Conservation (phyloP, 2,329 filamentous ascomycete genomes). For the Nannizziopsis barbatae region DNA sequence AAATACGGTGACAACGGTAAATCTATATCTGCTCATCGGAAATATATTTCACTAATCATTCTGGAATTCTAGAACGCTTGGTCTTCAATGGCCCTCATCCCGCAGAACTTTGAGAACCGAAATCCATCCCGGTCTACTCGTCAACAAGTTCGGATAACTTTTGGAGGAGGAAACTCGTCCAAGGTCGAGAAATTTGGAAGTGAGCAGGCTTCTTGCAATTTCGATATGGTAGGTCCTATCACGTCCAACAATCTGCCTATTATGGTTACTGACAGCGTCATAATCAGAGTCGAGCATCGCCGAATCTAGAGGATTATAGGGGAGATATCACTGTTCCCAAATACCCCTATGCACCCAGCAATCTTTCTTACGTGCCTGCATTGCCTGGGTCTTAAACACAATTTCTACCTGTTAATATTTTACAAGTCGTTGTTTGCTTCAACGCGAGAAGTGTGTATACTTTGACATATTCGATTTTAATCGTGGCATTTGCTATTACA, state of each 20-base stretch:
- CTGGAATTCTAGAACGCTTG: neutral
- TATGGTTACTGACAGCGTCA: too few relatives aligned
- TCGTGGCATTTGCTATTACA: too few relatives aligned
- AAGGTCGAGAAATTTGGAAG: conserved; percentile 7
- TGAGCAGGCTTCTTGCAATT: conserved; percentile 1
- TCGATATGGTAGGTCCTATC: conserved; percentile 3
- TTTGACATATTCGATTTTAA: neutral
- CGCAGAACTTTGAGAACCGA: neutral
- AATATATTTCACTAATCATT: neutral
- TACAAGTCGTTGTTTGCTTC: too few relatives aligned
- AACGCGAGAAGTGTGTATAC: neutral
- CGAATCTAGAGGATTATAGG: conserved; percentile 1
- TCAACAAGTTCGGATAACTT: conserved; percentile 9
- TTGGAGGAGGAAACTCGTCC: conserved; percentile 1
- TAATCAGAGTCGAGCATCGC: conserved; percentile 1
- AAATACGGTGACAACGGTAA: conserved; percentile 35
- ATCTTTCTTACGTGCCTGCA: neutral
- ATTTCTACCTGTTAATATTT: too few relatives aligned
- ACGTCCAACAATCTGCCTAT: too few relatives aligned
- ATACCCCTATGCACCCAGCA: conserved; percentile 2
- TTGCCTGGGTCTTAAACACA: neutral
- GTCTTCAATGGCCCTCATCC: conserved; percentile 7
- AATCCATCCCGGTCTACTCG: conserved; percentile 9
- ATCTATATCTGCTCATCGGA: neutral
- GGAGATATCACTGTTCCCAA: conserved; percentile 8